These are phyloP conservation scores for Lizonia empirigonia DNA, from an alignment of 2,329 filamentous ascomycete species.

Conservation along the genomic window DNA sequence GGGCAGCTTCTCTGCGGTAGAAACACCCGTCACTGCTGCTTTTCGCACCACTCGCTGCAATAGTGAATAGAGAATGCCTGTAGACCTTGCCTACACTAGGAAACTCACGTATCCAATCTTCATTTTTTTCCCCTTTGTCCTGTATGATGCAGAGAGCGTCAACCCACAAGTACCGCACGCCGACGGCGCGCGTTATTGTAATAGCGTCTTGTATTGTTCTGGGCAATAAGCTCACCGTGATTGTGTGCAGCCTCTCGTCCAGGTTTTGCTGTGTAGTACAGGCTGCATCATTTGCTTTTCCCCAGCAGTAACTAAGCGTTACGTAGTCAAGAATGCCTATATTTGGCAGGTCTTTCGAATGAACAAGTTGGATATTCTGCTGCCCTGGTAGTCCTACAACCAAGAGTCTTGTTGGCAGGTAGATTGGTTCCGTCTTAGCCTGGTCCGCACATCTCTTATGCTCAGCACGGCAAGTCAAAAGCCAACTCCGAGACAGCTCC, in stretches of 20 bases:
- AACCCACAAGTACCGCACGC: background rate
- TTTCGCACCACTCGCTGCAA: background rate
- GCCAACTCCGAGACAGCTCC: background rate
- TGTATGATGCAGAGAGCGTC: conserved; percentile 9
- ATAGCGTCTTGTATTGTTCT: conserved; percentile 1
- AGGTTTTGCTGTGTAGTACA: background rate
- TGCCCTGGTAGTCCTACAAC: background rate
- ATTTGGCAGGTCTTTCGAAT: background rate
- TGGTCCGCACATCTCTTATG: background rate
- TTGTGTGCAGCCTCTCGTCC: background rate
- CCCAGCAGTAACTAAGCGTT: conserved; percentile 3
- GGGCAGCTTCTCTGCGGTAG: background rate
- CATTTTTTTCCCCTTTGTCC: background rate
- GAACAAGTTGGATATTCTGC: background rate
- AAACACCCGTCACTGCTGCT: background rate
- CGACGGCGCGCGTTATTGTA: background rate
- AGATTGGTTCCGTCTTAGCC: background rate
- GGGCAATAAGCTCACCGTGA: background rate
- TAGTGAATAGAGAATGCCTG: background rate
- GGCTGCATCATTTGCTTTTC: background rate
- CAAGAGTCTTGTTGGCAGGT: background rate
- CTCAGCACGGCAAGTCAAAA: background rate
- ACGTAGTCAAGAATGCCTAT: background rate
- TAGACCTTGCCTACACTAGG: background rate
- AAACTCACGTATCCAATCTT: background rate